phyloP scores from a whole-genome alignment of 2,329 filamentous ascomycete species.

The Parascedosporium putredinis region DNA sequence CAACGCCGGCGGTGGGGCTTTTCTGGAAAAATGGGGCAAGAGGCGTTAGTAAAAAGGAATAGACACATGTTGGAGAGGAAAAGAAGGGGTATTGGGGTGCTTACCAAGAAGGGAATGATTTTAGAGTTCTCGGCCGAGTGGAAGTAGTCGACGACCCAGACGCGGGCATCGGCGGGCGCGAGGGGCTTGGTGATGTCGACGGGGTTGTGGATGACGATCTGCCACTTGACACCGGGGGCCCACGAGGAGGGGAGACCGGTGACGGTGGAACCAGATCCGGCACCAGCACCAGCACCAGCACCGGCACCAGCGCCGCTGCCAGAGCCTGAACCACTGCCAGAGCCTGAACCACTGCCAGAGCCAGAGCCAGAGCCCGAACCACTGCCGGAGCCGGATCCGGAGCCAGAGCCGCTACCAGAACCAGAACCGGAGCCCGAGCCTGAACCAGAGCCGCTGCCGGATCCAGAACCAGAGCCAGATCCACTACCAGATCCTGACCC shows the following conservation, averaged over 20 bases:
- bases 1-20: slow-evolving; percentile 12
- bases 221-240: slow-evolving; percentile 20
- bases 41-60: not conserved
- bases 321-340: no score
- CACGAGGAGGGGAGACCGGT: slow-evolving; percentile 6
- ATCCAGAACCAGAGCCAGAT: no score
- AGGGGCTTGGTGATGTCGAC: slow-evolving; percentile 17
- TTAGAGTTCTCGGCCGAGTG: slow-evolving; percentile 17
- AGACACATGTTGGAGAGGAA: not conserved
- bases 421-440: no score
- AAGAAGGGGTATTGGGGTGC: slow-evolving; percentile 4
- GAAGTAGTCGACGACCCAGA: slow-evolving; percentile 22
- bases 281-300: not conserved
- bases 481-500: no score
- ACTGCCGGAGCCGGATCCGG: no score
- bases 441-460: no score
- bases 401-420: no score
- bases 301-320: no score
- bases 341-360: no score
- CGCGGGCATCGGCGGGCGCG: slow-evolving; percentile 16
- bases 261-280: not conserved
- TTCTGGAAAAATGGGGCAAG: not conserved
- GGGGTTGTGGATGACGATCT: slow-evolving; percentile 21
- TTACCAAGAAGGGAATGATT: slow-evolving; percentile 20
- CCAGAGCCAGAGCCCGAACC: no score